Evolutionary conservation across 228 moss, liverwort and hornwort genomes (phyloP), one percentile per base, ranked within the genome.

Genomic region (Sphagnum fallax): DNA sequence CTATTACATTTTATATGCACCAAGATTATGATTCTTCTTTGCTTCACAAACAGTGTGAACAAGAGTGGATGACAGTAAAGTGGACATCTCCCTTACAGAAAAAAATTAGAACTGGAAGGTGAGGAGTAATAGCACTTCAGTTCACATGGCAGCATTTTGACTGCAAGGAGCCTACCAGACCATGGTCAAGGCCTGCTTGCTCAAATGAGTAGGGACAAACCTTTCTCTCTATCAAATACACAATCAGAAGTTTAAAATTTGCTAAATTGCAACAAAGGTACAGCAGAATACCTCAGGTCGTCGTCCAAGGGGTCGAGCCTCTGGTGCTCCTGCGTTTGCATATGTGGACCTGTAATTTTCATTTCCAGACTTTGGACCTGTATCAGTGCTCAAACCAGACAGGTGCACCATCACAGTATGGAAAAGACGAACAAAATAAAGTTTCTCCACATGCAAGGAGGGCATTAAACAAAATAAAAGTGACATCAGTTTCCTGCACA

Each of bases 271-370:
- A 47, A 11, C 60, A 63, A 64, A 4, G 18, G 0, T 48, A 51
- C 6, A 32, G 52, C 48, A 63, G 14, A 67, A 13, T 77, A 89
- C 95, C 87, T 95, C 95, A 55, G 89, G 89, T 50, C 92, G 89
- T 65, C 95, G 90, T 57, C 91, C 90, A 52, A 88, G 76, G 57
- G 89, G 89, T 78, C 95, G 87, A 61, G 85, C 75, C 68, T 95
- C 95, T 70, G 77, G 71, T 51, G 76, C 76, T 53, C 87, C 92
- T 18, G 87, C 15, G 60, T 71, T 95, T 15, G 73, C 49, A 53
- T 92, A 92, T 1, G 88, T 80, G 59, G 82, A 78, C 75, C 95
- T 92, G 78, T 77, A 88, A n/a, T 55, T 12, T 55, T 12, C 55
- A 55, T 12, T 55, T 8, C 55, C 8, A 55, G 12, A 55, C 55